These are phyloP conservation scores for Lentinula sp. DNA, from an alignment of 768 basidiomycete genomes.

Conservation along the genomic window DNA sequence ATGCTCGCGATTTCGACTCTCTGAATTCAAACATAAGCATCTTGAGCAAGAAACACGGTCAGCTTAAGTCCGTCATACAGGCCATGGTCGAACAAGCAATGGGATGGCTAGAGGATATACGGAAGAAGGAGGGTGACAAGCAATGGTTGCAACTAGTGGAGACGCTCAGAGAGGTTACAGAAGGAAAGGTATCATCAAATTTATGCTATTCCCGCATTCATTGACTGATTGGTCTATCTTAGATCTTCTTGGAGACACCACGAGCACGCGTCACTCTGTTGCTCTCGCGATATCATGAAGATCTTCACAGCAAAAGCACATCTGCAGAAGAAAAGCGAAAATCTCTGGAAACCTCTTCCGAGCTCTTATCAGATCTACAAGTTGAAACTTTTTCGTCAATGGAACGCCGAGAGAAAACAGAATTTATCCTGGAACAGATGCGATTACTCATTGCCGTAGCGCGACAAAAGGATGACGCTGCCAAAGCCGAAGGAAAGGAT, in stretches of 20 bases:
- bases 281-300: conserved; percentile 83
- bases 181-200: conserved; percentile 75
- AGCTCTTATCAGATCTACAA: conserved; percentile 89
- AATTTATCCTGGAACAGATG: conserved; percentile 98
- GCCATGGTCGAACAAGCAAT: conserved; percentile 88
- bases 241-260: conserved; percentile 97
- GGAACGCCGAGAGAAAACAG: conserved; percentile 96
- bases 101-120: conserved; percentile 75
- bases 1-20: conserved; percentile 60
- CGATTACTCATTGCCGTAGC: conserved; percentile 77
- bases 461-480: conserved; percentile 57
- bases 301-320: conserved; percentile 41
- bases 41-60: conserved; percentile 95
- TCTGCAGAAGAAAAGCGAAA: conserved; percentile 43
- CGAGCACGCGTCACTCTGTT: conserved; percentile 90
- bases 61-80: conserved; percentile 85
- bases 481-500: conserved; percentile 52
- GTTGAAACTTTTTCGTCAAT: conserved; percentile 99
- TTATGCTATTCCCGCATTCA: background rate
- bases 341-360: conserved; percentile 80
- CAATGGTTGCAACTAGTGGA: conserved; percentile 86
- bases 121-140: conserved; percentile 57
- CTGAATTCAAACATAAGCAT: conserved; percentile 64
- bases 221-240: background rate
- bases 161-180: conserved; percentile 86